These are phyloP conservation scores for cucumber (Cucumis sativus) DNA, from an alignment of 306 rosid species.

Conservation along the genomic window DNA sequence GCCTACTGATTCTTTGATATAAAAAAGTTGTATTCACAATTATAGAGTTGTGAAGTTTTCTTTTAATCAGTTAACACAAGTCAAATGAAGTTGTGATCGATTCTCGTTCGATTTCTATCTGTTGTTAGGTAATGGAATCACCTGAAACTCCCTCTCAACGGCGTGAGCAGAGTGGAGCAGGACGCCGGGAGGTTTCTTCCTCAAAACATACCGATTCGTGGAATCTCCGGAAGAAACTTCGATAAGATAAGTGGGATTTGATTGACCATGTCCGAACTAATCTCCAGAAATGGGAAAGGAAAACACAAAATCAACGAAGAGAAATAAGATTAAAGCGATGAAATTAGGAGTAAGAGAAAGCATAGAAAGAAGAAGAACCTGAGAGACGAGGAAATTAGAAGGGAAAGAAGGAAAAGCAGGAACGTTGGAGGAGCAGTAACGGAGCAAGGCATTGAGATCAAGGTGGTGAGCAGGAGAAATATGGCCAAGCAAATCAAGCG, in stretches of 20 bases:
- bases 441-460: conserved; percentile 36
- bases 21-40: background rate
- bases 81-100: background rate
- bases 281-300: background rate
- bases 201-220: conserved; percentile 59
- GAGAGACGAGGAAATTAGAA: conserved; percentile 46
- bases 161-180: conserved; percentile 89
- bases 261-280: conserved; percentile 91
- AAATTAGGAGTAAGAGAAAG: background rate
- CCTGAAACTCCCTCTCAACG: conserved; percentile 91
- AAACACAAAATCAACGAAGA: background rate
- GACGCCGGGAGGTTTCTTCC: conserved; percentile 82
- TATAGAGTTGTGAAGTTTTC: background rate
- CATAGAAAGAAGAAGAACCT: conserved; percentile 28
- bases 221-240: conserved; percentile 36
- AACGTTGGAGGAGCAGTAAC: conserved; percentile 56
- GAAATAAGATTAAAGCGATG: background rate
- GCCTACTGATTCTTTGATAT: background rate
- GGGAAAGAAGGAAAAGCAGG: conserved; percentile 52
- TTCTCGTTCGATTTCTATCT: background rate
- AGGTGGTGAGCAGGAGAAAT: conserved; percentile 28
- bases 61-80: background rate
- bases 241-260: conserved; percentile 82
- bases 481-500: conserved; percentile 24
- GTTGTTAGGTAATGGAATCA: background rate